Base-by-base conservation (phyloP, 495 filamentous ascomycete genomes). In the Penicillium lividum region DNA sequence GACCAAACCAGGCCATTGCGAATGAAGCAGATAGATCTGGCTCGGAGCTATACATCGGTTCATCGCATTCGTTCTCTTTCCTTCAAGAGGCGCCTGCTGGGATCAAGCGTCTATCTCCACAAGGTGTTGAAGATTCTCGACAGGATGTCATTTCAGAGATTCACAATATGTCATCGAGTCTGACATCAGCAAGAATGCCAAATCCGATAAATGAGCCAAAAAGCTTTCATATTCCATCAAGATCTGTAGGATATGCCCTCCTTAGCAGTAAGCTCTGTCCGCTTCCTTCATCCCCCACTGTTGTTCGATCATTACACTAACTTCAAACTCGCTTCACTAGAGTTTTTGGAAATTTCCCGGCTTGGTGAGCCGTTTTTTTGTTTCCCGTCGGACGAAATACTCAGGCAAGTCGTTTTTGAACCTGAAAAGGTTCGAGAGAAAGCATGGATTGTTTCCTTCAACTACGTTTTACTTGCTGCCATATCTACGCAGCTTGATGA, bases 371-470 rank as follows among this genome's bases (percentile, higher is more conserved):
- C 60, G 16, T 62, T 65, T 11, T 65, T 60, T 33, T 10, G 9
- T 33, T 38, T 55, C 10, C 62, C 62, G 16, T 51, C 59, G 5
- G 62, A 65, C 7, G 59, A 65, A 0, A 16, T 62, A 5, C n/a
- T 62, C 6, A 45, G 44, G 27, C 51, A 54, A 10, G 36, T 57
- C 10, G 52, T 65, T 29, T 62, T 62, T 25, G 49, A 65, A 25
- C 62, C 62, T 9, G 43, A 60, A n/a, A 60, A 58, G 5, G 49
- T 62, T 16, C 27, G 49, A 1, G 53, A 53, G 28, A 61, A 45
- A 25, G 59, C 55, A 29, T 65, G 63, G 63, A 27, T 65, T 31
- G 55, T 62, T 3, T 62, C 31, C 51, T 54, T 65, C 40, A 63
- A 65, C 31, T 61, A 61, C n/a, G 31, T 57, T 22, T 36, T 61